Conservation (phyloP, 192 early-diverging fungal genomes). For the Rhizophagus clarus region DNA sequence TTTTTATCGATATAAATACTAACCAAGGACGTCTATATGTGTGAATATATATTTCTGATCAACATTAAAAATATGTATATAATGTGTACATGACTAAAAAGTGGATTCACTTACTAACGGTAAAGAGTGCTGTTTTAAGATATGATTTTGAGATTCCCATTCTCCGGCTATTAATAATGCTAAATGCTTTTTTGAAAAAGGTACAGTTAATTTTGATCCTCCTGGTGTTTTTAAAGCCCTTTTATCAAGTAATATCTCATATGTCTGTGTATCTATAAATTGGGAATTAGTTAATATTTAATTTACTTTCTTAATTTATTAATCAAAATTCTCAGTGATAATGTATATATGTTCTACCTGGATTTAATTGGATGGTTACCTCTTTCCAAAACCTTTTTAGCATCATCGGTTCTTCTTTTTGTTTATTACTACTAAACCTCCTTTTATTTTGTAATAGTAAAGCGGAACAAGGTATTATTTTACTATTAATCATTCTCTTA, state of each 20-base stretch:
- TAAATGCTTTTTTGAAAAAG: slow-evolving; percentile 56
- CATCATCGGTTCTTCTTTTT: neutral
- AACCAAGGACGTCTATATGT: slow-evolving; percentile 79
- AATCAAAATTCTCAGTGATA: neutral
- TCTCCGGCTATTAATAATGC: slow-evolving; percentile 88
- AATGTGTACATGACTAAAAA: too few species aligned
- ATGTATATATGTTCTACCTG: neutral
- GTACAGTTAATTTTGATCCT: slow-evolving; percentile 67
- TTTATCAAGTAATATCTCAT: slow-evolving; percentile 71
- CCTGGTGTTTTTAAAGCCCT: slow-evolving; percentile 82
- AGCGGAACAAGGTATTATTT: neutral
- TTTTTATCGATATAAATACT: slow-evolving; percentile 66
- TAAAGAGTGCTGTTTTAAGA: slow-evolving; percentile 82
- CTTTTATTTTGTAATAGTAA: neutral
- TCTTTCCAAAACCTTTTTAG: slow-evolving; percentile 26
- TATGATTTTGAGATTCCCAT: slow-evolving; percentile 86
- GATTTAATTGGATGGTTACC: slow-evolving; percentile 12
- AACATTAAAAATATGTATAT: neutral
- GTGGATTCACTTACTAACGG: slow-evolving; percentile 65
- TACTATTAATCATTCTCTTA: neutral
- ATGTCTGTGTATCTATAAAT: neutral
- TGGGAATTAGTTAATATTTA: too few species aligned
- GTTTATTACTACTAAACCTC: neutral
- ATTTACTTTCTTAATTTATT: neutral
- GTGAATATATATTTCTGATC: neutral